Conservation (phyloP, 257 asterid genomes). For the Forsythia suspensa region DNA sequence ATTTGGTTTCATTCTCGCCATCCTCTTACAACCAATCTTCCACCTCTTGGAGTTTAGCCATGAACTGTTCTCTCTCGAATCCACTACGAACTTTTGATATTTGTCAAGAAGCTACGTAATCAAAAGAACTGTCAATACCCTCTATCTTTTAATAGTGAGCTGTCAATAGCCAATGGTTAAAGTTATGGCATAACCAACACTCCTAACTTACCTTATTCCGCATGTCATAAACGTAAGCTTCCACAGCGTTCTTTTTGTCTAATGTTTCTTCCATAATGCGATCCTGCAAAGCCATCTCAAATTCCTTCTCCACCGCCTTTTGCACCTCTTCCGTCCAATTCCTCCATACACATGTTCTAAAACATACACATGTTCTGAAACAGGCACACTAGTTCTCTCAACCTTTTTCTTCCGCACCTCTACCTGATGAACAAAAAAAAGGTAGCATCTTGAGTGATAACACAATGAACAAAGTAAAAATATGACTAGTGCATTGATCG, state of each 20-base stretch:
- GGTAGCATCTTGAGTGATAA: no score
- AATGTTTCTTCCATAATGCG: conserved; percentile 98
- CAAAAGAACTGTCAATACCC: not conserved
- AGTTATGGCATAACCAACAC: conserved; percentile 10
- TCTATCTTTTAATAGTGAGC: not conserved
- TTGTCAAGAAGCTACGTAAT: not conserved
- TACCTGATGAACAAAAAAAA: conserved; percentile 29
- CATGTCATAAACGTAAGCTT: conserved; percentile 91
- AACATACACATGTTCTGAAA: no score
- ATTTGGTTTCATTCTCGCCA: conserved; percentile 88
- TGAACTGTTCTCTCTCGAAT: conserved; percentile 69
- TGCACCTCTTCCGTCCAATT: conserved; percentile 69
- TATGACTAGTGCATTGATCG: no score
- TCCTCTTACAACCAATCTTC: conserved; percentile 98
- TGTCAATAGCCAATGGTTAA: not conserved
- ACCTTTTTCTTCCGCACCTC: conserved; percentile 92
- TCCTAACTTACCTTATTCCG: conserved; percentile 68
- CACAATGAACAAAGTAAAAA: no score
- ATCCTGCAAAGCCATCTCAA: conserved; percentile 97
- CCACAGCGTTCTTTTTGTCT: conserved; percentile 95
- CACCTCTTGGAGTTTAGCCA: conserved; percentile 73
- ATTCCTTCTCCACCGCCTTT: conserved; percentile 91
- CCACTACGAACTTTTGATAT: conserved; percentile 44
- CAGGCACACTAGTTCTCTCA: conserved; percentile 64
- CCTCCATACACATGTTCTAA: conserved; percentile 79